A percentile compares a stretch with the other conserved stretches of the same genome.
These are phyloP conservation scores for Paramecium sexaurelia DNA, from an alignment of 73 alveolate species.

Conservation along the genomic window DNA sequence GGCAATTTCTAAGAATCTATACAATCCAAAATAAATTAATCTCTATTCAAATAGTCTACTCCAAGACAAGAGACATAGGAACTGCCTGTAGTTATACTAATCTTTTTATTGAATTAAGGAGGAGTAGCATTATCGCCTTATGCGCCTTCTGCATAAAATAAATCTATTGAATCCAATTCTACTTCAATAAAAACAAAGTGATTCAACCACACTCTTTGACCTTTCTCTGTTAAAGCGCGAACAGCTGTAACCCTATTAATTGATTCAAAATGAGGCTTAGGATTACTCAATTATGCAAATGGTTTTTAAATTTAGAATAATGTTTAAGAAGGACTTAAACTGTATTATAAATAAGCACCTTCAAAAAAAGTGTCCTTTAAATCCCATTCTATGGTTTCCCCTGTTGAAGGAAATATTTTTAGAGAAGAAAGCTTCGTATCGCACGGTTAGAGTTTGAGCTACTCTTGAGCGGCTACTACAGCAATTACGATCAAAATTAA, in stretches of 20 bases:
- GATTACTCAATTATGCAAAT: not conserved
- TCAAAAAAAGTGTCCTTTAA: not conserved
- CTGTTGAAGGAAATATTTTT: not conserved
- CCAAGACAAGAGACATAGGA: not conserved
- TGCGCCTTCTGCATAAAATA: not conserved
- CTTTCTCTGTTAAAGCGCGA: not conserved
- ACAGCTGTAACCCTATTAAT: not conserved
- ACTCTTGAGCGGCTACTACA: not conserved
- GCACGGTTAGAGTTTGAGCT: not conserved
- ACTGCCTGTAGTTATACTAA: not conserved
- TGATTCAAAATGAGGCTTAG: not conserved
- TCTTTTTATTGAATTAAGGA: not conserved
- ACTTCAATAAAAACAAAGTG: slow-evolving; percentile 5
- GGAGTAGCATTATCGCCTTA: not conserved
- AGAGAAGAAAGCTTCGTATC: not conserved
- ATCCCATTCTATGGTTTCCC: not conserved
- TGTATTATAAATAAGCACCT: not conserved
- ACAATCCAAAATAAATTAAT: not conserved
- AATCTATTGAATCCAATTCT: not conserved
- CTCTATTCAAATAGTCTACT: not conserved
- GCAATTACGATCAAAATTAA: not conserved
- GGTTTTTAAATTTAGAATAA: not conserved
- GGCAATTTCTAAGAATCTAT: not conserved
- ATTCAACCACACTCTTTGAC: not conserved
- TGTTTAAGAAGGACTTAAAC: not conserved